phyloP scores from a whole-genome alignment of 148 eudicot species.

The Rhododendron kiyosumense region DNA sequence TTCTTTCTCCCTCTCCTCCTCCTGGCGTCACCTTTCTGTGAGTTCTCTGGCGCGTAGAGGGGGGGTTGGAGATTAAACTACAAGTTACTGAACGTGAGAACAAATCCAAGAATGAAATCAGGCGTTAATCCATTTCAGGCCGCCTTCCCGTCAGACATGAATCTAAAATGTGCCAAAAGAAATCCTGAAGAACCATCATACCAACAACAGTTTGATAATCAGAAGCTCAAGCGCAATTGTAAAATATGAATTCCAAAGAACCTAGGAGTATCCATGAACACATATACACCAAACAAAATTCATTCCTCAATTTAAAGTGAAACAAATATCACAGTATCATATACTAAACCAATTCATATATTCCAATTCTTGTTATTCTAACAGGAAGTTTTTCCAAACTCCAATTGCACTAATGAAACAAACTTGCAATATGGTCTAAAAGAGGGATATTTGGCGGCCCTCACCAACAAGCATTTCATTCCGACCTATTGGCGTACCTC shows the following conservation, averaged over 20 bases:
- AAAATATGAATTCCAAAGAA: background rate
- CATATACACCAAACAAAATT: background rate
- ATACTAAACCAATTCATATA: background rate
- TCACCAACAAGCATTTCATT: conserved; percentile 22
- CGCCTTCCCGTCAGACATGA: background rate
- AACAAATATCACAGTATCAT: background rate
- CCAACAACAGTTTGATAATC: background rate
- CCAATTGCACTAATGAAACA: background rate
- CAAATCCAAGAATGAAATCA: background rate
- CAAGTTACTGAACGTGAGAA: background rate
- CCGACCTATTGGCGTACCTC: conserved; percentile 72
- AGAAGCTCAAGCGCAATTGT: background rate
- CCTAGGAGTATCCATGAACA: background rate
- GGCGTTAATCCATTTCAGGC: background rate
- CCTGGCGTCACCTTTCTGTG: no score
- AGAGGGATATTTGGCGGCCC: background rate
- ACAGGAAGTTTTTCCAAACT: background rate
- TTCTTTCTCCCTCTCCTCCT: no score
- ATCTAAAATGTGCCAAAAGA: background rate
- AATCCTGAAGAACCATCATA: background rate
- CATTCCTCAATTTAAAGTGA: background rate
- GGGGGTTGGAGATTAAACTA: no score
- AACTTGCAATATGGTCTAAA: background rate
- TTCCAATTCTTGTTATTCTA: background rate
- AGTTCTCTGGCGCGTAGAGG: no score